Evolutionary conservation across 306 rosid species (phyloP), one percentile per base, ranked within the genome.

Genomic region (Quercus bicolor): DNA sequence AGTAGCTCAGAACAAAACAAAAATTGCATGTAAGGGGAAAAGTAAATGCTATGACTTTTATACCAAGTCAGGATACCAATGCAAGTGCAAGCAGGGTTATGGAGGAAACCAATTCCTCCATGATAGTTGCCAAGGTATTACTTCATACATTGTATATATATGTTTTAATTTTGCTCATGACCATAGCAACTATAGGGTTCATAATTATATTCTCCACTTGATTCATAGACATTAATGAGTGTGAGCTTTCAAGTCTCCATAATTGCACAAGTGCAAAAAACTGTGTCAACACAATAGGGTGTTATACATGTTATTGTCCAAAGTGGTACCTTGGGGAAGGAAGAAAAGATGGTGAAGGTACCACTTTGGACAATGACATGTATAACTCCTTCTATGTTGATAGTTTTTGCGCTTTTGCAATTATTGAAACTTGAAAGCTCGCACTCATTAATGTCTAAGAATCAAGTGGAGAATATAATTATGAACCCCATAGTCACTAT

Each of bases 21-120:
- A 56, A 19, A 19, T 18, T 9, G 4, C 23, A 20, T 56, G 61
- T 3, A 21, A 10, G 20, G 12, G 61, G 26, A 56, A 56, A 3
- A 56, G 12, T 21, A 6, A 55, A 76, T 80, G 77, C 29, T 5
- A 20, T 18, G 29, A 28, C 31, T 4, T 56, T 5, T 70, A 10
- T 0, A 66, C 8, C 26, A 48, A 16, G 34, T 69, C 37, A 28
- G 84, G 82, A 5, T 80, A 80, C 52, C 64, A 16, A 59, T 79
- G 83, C 73, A 51, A 23, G 56, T 83, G 86, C 66, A 34, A 23
- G 68, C 33, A 55, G 2, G 86, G 86, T 3, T 83, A 56, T 24
- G 10, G 54, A 14, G 86, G 86, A 61, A 78, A 78, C 33, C 80
- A 83, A 6, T 79, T 75, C 76, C 77, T 60, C 19, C 64, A 61